Base-by-base conservation (phyloP, 2,329 filamentous ascomycete species). In the Colletotrichum tropicicola region DNA sequence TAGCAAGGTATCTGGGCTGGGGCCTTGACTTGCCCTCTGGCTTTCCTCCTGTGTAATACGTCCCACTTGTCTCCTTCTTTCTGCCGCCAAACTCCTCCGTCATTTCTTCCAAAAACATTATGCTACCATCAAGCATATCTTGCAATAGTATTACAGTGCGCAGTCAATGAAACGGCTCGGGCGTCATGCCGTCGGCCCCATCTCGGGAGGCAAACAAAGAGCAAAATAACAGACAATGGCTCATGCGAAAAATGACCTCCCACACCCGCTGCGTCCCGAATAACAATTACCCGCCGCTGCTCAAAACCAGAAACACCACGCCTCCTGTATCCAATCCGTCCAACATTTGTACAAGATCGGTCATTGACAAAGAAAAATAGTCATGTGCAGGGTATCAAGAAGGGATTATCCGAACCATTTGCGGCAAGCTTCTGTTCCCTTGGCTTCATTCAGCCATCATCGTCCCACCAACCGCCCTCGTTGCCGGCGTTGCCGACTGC, bases 391-490 rank as follows among this genome's bases (percentile, higher is more conserved):
- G 65, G 65, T 67, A 67, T 67, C 61, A 64, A 52, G 63, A 65
- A 67, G 55, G 66, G 12, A 59, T 66, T 44, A 49, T 55, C 43
- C 32, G 48, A 61, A 61, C 49, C 48, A 47, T 44, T 28, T 37
- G 30, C 56, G 41, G 39, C 19, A 35, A 56, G 17, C 30, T 45
- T 35, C 48, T 23, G 39, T 54, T 37, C 39, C 57, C 48, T 39
- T 27, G 12, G n/a, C 13, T 25, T 59, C 39, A 17, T 51, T 62
- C 48, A 67, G 43, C 66, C 65, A n/a, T 82, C 79, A 49, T 82
- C 79, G n/a, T 77, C 79, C 80, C 78, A 80, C 70, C 73, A 78
- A 3, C 77, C 75, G 35, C 74, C 70, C 7, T 75, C 73, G 5
- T 70, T 71, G 25, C 70, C 69, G 7, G 71, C 67, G 21, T 69